Base-by-base conservation (phyloP, 1,284 basidiomycete genomes). In the Sphaerobolus stellatus region DNA sequence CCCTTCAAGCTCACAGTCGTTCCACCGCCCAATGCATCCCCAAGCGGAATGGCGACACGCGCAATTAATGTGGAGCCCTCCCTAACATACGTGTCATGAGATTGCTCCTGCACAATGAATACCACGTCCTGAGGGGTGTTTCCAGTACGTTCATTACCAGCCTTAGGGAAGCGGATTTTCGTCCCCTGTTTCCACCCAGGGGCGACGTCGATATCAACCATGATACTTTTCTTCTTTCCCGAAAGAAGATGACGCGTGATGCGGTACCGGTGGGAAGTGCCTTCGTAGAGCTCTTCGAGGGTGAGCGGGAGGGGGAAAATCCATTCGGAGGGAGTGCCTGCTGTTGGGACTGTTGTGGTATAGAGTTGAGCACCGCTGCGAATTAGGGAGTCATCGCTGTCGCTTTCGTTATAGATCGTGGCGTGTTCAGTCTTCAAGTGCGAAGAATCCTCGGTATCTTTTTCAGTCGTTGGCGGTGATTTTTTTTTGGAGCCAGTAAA, bases 251-350 rank as follows among this genome's bases (percentile, higher is more conserved):
- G 75, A 46, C 78, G 71, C 1, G 75, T 79, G 33, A 83, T 73
- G 66, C 80, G 80, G 50, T 83, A 71, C 58, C 77, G 75, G 68
- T 84, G 83, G 29, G 78, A 79, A 7, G 75, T 74, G 36, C 82
- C 82, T 57, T 73, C 77, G 70, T 79, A 81, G 33, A 84, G 69
- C 55, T 84, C 81, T 62, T 83, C 79, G 11, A 84, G 74, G 5
- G 79, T 69, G 50, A 81, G 65, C 2, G 79, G 76, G n/a, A 83
- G 70, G 5, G 77, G 80, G 61, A 79, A 78, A 54, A 71, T 71
- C 59, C 76, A 75, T 66, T 76, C 77, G 41, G 61, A 71, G 65
- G 55, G 56, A 48, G 46, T 70, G 66, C 13, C 66, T 60, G 25
- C 63, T 9, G 53, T 48, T 11, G 46, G 20, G 53, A 29, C 41